Conservation (phyloP, 2,329 filamentous ascomycete species). For the Aspergillus quadricinctus region DNA sequence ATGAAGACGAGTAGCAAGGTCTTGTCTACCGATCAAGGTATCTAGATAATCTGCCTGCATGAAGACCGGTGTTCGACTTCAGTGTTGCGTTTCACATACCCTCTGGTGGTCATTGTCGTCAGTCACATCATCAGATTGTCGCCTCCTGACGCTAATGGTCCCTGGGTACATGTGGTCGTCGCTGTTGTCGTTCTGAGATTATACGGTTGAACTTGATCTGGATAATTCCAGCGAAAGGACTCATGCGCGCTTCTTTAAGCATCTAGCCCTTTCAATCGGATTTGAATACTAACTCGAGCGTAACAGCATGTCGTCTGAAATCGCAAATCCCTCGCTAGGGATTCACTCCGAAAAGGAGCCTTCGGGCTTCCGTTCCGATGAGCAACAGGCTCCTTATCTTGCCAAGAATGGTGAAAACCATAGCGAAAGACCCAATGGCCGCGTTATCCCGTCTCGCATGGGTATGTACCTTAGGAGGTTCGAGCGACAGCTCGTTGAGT, state of each 20-base stretch:
- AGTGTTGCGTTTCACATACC: conserved; percentile 7
- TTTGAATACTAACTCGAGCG: conserved; percentile 18
- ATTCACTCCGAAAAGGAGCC: conserved; percentile 20
- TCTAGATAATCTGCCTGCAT: conserved; percentile 36
- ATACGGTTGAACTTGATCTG: conserved; percentile 45
- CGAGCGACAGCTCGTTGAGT: conserved; percentile 39
- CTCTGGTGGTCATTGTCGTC: neutral
- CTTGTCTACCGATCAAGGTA: conserved; percentile 41
- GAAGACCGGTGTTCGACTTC: conserved; percentile 39
- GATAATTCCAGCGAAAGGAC: conserved; percentile 45
- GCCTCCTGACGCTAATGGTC: neutral
- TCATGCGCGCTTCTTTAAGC: conserved; percentile 33
- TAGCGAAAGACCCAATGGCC: conserved; percentile 7
- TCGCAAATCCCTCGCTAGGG: conserved; percentile 26
- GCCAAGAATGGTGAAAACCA: conserved; percentile 16
- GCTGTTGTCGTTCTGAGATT: conserved; percentile 37
- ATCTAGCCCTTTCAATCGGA: conserved; percentile 1
- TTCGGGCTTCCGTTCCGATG: conserved; percentile 5
- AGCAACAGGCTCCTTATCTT: conserved; percentile 8
- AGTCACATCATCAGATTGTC: neutral
- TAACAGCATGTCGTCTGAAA: conserved; percentile 30
- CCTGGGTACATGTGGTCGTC: conserved; percentile 2
- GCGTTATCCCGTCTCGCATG: conserved; percentile 22
- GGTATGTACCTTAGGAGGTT: conserved; percentile 30
- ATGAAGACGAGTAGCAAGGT: conserved; percentile 38